These are phyloP conservation scores for Cutaneotrichosporon sp. DNA, from an alignment of 1,284 basidiomycete genomes.

Conservation along the genomic window DNA sequence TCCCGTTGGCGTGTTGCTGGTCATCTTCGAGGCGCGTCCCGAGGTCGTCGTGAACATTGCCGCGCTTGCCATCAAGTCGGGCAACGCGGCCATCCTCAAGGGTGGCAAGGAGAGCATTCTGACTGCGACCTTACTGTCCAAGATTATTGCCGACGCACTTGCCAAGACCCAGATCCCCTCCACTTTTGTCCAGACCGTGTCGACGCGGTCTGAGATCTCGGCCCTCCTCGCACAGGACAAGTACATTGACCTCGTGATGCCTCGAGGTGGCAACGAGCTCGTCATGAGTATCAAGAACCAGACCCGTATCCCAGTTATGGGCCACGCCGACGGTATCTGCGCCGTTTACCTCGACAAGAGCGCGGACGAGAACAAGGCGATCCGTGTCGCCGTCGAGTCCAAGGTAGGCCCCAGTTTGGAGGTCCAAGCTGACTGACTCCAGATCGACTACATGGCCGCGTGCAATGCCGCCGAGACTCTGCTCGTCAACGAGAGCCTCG, in stretches of 20 bases:
- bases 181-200: constrained; percentile 86
- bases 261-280: constrained; percentile 87
- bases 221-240: constrained; percentile 79
- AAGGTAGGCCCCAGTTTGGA: constrained; percentile 63
- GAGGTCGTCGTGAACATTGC: constrained; percentile 99
- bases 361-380: constrained; percentile 73
- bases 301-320: constrained; percentile 96
- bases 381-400: constrained; percentile 80
- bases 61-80: constrained; percentile 93
- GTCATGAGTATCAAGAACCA: constrained; percentile 84
- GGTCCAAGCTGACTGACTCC: constrained; percentile 1
- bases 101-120: constrained; percentile 90
- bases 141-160: constrained; percentile 77
- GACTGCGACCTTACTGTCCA: constrained; percentile 71
- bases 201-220: constrained; percentile 88
- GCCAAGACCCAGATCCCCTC: constrained; percentile 68
- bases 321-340: constrained; percentile 69
- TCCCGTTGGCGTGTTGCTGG: constrained; percentile 92
- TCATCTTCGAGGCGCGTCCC: constrained; percentile 96
- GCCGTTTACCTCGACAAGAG: constrained; percentile 59
- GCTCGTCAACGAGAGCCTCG: constrained; percentile 71
- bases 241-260: constrained; percentile 96
- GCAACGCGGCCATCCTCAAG: constrained; percentile 92
- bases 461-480: constrained; percentile 94
- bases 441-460: constrained; percentile 94